Evolutionary conservation across 2,329 filamentous ascomycete genomes (phyloP).

Genomic region (Aspergillus flavus): DNA sequence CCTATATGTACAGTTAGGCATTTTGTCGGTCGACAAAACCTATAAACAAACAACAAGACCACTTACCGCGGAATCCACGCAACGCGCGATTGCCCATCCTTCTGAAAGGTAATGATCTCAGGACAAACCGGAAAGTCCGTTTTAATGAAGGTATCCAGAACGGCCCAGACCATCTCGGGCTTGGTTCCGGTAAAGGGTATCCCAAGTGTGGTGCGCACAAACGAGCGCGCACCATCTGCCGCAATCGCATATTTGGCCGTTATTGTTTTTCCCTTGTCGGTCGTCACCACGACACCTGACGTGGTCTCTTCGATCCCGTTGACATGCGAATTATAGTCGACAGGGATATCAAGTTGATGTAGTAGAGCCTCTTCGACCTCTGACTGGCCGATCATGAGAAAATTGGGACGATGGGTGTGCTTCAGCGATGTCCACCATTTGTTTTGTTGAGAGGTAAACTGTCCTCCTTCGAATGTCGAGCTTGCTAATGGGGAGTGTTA

Average conservation of each 20-base stretch:
- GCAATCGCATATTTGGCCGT: conserved; percentile 4
- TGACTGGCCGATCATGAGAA: conserved; percentile 10
- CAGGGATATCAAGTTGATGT: background rate
- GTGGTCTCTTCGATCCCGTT: background rate
- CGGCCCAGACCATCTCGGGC: conserved; percentile 11
- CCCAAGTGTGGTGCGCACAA: conserved; percentile 1
- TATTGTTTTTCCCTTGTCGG: background rate
- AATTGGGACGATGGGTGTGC: conserved; percentile 9
- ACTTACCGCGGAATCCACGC: conserved; percentile 8
- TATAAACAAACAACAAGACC: background rate
- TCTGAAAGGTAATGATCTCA: conserved; percentile 9
- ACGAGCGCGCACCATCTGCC: conserved; percentile 7
- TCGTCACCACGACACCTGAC: background rate
- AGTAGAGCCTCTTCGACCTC: conserved; percentile 5
- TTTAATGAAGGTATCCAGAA: conserved; percentile 5
- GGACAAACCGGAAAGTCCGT: conserved; percentile 4
- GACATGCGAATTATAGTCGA: background rate
- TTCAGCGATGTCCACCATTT: conserved; percentile 11
- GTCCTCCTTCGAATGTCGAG: conserved; percentile 8
- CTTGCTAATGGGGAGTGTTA: background rate
- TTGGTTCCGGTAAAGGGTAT: conserved; percentile 9
- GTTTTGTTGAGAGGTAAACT: conserved; percentile 10
- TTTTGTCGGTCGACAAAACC: background rate
- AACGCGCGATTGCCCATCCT: conserved; percentile 4
- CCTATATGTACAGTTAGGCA: background rate